These are phyloP conservation scores for Lotmaria passim DNA, from an alignment of 208 protist genomes.

Conservation along the genomic window DNA sequence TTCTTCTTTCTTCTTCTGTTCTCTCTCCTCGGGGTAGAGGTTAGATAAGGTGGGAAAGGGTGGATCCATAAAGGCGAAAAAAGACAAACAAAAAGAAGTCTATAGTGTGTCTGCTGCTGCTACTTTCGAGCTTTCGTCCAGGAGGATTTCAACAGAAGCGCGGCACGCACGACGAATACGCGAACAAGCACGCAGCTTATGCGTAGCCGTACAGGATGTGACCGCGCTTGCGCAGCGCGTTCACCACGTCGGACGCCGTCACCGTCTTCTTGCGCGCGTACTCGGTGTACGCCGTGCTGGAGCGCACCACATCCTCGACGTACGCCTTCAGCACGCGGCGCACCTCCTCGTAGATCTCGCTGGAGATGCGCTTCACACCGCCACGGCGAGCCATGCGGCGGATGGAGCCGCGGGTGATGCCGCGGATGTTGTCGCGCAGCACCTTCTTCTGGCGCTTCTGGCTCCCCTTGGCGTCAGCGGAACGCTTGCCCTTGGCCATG, in stretches of 20 bases:
- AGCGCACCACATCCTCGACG: constrained; percentile 82
- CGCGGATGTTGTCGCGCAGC: constrained; percentile 86
- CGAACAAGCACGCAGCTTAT: constrained; percentile 11
- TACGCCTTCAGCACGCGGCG: constrained; percentile 83
- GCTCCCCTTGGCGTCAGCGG: constrained; percentile 68
- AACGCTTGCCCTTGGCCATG: constrained; percentile 83
- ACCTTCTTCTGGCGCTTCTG: constrained; percentile 89
- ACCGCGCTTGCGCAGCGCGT: constrained; percentile 86
- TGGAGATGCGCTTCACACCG: constrained; percentile 92
- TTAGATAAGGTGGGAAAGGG: neutral
- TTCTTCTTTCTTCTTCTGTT: constrained; percentile 1
- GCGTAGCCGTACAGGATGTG: constrained; percentile 92
- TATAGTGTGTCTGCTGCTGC: neutral
- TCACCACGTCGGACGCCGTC: constrained; percentile 84
- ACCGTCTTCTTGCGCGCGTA: too few species aligned
- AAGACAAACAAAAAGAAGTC: neutral
- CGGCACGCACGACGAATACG: neutral
- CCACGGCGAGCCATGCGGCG: constrained; percentile 91
- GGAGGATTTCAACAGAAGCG: neutral
- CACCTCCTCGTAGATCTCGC: constrained; percentile 73
- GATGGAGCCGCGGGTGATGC: constrained; percentile 88
- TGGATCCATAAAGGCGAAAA: neutral
- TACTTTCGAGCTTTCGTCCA: neutral
- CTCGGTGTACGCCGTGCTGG: constrained; percentile 86
- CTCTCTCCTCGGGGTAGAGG: constrained; percentile 6